Evolutionary conservation across 2,329 filamentous ascomycete species (phyloP).

Genomic region (Botrytis sinoallii): DNA sequence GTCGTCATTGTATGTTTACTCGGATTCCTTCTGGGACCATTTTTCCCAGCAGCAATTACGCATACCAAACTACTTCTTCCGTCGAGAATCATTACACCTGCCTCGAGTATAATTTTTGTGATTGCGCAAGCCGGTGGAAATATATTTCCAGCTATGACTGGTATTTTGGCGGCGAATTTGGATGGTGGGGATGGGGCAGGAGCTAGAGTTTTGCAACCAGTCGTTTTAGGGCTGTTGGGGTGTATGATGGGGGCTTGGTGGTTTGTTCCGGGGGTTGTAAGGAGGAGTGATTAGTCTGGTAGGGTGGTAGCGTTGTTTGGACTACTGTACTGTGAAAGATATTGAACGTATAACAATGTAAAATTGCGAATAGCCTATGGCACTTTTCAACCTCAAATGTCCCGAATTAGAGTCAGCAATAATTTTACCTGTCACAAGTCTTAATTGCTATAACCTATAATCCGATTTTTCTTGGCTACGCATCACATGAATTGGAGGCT

Average conservation of each 20-base stretch:
- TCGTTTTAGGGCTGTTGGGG: background rate
- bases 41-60: background rate
- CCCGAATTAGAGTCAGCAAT: background rate
- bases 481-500: background rate
- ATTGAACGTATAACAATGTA: background rate
- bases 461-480: background rate
- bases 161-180: background rate
- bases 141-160: background rate
- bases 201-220: background rate
- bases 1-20: conserved; percentile 27
- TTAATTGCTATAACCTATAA: background rate
- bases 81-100: background rate
- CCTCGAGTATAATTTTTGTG: background rate
- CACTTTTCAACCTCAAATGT: background rate
- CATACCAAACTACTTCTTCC: background rate
- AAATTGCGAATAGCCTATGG: background rate
- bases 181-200: background rate
- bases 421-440: background rate
- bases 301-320: background rate
- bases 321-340: background rate
- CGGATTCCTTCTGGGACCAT: background rate
- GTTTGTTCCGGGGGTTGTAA: background rate
- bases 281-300: background rate
- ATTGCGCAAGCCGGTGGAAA: background rate
- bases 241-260: background rate